phyloP scores from a whole-genome alignment of 768 basidiomycete genomes.

The Symmetrospora coprosmae region DNA sequence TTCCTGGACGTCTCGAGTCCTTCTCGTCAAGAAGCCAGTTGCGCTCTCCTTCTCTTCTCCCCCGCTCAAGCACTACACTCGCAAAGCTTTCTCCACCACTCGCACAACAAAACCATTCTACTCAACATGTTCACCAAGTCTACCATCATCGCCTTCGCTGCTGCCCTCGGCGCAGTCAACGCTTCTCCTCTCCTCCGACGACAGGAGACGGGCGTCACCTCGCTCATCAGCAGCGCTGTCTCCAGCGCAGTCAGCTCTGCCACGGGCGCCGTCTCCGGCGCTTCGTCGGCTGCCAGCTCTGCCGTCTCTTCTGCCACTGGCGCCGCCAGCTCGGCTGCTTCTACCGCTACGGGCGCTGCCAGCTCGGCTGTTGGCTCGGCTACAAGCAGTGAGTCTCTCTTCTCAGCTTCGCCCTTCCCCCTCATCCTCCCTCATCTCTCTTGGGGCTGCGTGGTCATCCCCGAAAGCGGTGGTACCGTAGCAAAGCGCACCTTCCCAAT shows the following conservation, averaged over 20 bases:
- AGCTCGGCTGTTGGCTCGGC: neutral
- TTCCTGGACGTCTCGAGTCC: too few species aligned
- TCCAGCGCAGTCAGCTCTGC: neutral
- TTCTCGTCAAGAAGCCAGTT: too few species aligned
- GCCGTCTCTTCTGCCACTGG: neutral
- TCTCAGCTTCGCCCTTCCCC: neutral
- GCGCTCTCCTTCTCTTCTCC: neutral
- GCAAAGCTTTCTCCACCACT: too few species aligned
- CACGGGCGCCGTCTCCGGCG: neutral
- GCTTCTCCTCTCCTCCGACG: neutral
- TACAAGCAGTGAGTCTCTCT: neutral
- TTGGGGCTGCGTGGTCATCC: too few species aligned
- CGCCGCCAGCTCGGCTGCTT: neutral
- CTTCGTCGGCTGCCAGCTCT: neutral
- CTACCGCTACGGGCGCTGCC: neutral
- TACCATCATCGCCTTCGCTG: neutral
- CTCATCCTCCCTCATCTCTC: neutral
- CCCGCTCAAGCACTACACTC: too few species aligned
- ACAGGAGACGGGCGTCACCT: neutral
- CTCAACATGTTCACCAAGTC: slow-evolving; percentile 3
- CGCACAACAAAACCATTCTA: neutral
- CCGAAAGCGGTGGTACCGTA: too few species aligned
- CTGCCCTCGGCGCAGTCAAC: neutral
- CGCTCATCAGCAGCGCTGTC: too few species aligned
- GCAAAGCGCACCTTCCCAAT: too few species aligned